phyloP scores from a whole-genome alignment of 2,329 filamentous ascomycete genomes.

The Curvularia lunata region DNA sequence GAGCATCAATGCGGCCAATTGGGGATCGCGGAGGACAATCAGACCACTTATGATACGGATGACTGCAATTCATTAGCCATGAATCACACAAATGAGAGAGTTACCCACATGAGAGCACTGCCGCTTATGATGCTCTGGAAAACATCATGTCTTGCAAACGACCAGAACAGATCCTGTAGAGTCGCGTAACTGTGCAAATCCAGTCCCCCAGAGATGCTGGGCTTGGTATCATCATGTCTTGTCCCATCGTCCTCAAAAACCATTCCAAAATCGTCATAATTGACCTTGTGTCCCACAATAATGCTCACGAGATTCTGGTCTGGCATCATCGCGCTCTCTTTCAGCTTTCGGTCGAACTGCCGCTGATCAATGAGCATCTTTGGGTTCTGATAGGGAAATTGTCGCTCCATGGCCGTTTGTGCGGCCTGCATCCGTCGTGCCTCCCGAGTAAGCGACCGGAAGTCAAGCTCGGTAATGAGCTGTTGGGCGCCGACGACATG shows the following conservation, averaged over 20 bases:
- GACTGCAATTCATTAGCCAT: conserved; percentile 57
- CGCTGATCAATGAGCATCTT: conserved; percentile 41
- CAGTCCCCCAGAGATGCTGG: conserved; percentile 36
- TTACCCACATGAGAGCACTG: conserved; percentile 79
- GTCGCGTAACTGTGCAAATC: conserved; percentile 84
- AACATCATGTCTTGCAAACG: conserved; percentile 92
- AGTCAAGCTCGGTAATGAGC: conserved; percentile 82
- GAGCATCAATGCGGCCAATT: conserved; percentile 75
- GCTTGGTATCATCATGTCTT: conserved; percentile 46
- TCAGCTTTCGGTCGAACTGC: conserved; percentile 41
- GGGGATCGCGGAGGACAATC: conserved; percentile 85
- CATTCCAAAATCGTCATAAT: conserved; percentile 64
- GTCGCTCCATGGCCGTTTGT: conserved; percentile 50
- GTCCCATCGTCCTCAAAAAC: conserved; percentile 50
- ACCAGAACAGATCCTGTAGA: conserved; percentile 89
- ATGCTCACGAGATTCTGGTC: conserved; percentile 62
- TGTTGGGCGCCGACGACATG: conserved; percentile 86
- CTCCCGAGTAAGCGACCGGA: conserved; percentile 72
- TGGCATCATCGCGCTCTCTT: conserved; percentile 54
- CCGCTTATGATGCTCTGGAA: conserved; percentile 91
- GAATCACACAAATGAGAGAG: neutral
- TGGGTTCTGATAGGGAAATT: conserved; percentile 40
- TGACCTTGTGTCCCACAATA: conserved; percentile 63
- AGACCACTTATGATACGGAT: conserved; percentile 82
- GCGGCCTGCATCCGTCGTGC: conserved; percentile 69